Base-by-base conservation (phyloP, 768 basidiomycete genomes). In the Coprinellus aureogranulatus region DNA sequence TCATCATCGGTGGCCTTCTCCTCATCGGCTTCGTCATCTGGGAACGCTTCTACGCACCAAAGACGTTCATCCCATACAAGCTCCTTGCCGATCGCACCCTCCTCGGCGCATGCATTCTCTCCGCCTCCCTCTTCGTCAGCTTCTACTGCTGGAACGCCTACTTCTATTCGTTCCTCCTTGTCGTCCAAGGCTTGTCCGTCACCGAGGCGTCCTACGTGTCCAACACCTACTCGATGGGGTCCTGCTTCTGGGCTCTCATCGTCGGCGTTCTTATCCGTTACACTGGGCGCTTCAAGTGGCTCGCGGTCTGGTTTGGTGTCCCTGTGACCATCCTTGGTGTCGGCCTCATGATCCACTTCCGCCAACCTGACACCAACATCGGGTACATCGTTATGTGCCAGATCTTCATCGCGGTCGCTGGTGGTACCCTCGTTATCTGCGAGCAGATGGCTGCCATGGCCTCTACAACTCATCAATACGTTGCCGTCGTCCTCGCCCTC, bases 261-360 rank as follows among this genome's bases (percentile, higher is more conserved):
- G 47, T 49, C 28, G 47, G 47, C 5, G 28, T 49, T 6, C 25
- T 49, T n/a, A 49, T 49, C 23, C 47, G 47, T 27, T 49, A 30
- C 25, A 49, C 47, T 11, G 47, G 47, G 11, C 47, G 47, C 47
- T 49, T 49, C 47, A 49, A 49, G 28, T 49, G 47, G 47, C 47
- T 49, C 47, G 47, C 47, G 11, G 11, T 49, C 16, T 49, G 23
- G 16, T 49, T 49, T n/a, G 47, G 47, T 49, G 47, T 49, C 11
- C 47, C 47, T 12, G 20, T 49, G 6, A 49, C 47, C 16, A 49
- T 49, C 25, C 47, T 49, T 25, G 47, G 47, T 49, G 47, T 49
- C 47, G 47, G 47, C 25, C 28, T 49, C 25, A 49, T 49, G 47
- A 49, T 49, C 47, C 47, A 49, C 28, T 49, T 49, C 47, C 47